Evolutionary conservation across 495 filamentous ascomycete genomes (phyloP), one percentile per base, ranked within the genome.

Genomic region (Podospora pseudocomata): DNA sequence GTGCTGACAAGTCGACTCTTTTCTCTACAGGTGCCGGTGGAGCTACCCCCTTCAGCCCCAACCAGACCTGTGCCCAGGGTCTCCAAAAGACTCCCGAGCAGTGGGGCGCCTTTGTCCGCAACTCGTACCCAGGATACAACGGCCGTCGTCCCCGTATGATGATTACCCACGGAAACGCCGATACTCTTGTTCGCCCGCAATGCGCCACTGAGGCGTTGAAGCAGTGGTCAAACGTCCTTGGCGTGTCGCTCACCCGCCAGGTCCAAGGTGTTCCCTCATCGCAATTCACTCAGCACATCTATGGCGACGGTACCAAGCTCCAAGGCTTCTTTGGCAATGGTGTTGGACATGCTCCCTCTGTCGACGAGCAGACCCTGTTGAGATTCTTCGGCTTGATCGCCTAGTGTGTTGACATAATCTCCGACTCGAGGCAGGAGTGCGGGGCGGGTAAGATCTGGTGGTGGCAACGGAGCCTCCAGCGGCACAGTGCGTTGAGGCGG

Each of bases 211-310:
- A 87, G 78, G 81, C 80, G 19, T 74, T 86, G 60, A 86, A 86
- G 80, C 83, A 89, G 76, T 89, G 86, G 86, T 78, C 82, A 5
- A 80, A 79, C 19, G 82, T 89, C 1, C 77, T 85, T 15, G 83
- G 81, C 2, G 73, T 80, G 3, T 39, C 63, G 13, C 70, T 77
- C 13, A 68, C 71, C 5, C 75, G 71, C 32, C 78, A 77, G 5
- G 72, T 78, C 28, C 74, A 71, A 0, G 78, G 80, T 26, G 73
- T 77, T 20, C 82, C 82, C 5, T 72, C 77, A 53, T 64, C 72
- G 1, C 73, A 68, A 16, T 83, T 80, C 68, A 84, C 83, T 18
- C 74, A 81, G 68, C 68, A 73, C 16, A 74, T 82, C 26, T 86
- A 81, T 68, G 83, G 81, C 11, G 75, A 82, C 63, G 80, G 80